Evolutionary conservation across 2,329 filamentous ascomycete genomes (phyloP).

Genomic region (Biscogniauxia sp.): DNA sequence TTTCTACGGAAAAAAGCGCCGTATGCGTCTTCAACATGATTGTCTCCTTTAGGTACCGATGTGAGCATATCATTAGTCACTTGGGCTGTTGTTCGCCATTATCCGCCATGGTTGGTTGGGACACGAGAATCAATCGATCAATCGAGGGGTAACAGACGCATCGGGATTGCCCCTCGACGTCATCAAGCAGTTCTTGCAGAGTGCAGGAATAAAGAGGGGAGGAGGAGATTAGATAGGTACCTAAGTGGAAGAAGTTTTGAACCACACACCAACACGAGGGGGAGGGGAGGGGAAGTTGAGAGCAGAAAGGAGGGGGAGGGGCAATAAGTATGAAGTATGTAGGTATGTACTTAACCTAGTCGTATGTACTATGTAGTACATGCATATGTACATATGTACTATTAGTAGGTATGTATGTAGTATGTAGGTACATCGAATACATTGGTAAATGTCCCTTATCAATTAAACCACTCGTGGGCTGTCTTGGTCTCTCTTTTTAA

Average conservation of each 20-base stretch:
- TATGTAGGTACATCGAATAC: too few relatives aligned
- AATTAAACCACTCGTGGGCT: too few relatives aligned
- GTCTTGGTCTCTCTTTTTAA: too few relatives aligned
- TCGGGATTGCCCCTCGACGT: slow-evolving; percentile 29
- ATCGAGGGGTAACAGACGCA: not conserved
- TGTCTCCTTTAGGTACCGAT: too few relatives aligned
- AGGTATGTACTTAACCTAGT: too few relatives aligned
- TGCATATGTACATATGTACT: too few relatives aligned
- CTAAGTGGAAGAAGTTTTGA: not conserved
- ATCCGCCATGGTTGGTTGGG: not conserved
- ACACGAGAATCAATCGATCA: not conserved
- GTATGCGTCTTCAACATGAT: not conserved
- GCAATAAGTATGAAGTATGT: too few relatives aligned
- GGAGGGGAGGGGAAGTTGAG: not conserved
- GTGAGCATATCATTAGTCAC: not conserved
- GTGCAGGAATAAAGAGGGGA: not conserved
- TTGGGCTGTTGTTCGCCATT: not conserved
- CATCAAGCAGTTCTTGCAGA: slow-evolving; percentile 20
- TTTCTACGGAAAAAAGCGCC: not conserved
- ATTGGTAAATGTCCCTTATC: too few relatives aligned
- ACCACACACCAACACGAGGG: not conserved
- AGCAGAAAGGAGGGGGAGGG: too few relatives aligned
- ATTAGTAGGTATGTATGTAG: too few relatives aligned
- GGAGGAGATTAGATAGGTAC: not conserved
- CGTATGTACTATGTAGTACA: too few relatives aligned